phyloP scores from a whole-genome alignment of 306 rosid species.

The Acacia crassicarpa region DNA sequence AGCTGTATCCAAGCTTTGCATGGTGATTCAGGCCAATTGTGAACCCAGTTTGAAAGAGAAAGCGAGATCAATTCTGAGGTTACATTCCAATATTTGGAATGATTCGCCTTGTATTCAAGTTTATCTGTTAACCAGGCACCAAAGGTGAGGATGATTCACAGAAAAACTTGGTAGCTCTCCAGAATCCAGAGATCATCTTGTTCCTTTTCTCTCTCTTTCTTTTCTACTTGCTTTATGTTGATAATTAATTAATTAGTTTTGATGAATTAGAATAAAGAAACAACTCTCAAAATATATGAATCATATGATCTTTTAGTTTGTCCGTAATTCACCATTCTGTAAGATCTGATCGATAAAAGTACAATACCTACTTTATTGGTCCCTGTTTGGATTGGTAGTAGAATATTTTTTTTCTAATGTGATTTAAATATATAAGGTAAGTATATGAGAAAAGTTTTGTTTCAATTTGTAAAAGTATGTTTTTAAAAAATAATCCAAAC shows the following conservation, averaged over 20 bases:
- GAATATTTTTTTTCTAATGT: too few species aligned
- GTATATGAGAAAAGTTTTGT: too few species aligned
- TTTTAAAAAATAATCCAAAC: too few species aligned
- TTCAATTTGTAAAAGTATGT: rapidly evolving
- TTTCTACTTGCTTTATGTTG: not conserved
- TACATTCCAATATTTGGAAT: slow-evolving; percentile 68
- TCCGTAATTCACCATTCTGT: not conserved
- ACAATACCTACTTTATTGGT: too few species aligned
- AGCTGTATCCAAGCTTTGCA: slow-evolving; percentile 80
- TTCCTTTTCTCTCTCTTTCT: not conserved
- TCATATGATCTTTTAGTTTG: not conserved
- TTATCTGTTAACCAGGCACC: slow-evolving; percentile 65
- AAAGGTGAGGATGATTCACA: slow-evolving; percentile 34
- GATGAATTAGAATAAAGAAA: not conserved
- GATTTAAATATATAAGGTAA: too few species aligned
- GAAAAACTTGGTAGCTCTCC: not conserved
- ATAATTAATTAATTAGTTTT: not conserved
- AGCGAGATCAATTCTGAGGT: slow-evolving; percentile 55
- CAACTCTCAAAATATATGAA: not conserved
- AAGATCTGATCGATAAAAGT: not conserved
- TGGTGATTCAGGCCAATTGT: slow-evolving; percentile 78
- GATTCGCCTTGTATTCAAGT: slow-evolving; percentile 70
- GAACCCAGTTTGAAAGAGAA: slow-evolving; percentile 61
- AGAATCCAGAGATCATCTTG: not conserved
- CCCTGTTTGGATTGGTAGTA: rapidly evolving